Evolutionary conservation across 805 yeast genomes (phyloP), one percentile per base, ranked within the genome.

Genomic region (Candida ortonii): DNA sequence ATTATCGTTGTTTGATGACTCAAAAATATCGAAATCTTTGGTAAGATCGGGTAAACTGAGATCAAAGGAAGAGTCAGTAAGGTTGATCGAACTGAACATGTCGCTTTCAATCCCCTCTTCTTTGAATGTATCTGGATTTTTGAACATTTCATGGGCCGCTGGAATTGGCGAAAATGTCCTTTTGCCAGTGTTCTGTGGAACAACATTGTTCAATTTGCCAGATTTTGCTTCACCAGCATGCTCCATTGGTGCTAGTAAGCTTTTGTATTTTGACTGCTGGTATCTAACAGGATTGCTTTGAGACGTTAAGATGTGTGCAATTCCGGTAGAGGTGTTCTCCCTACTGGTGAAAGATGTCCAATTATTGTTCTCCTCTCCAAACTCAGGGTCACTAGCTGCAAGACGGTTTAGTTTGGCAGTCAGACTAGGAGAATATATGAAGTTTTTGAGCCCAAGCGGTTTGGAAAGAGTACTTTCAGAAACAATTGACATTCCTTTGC

Each of bases 341-440:
- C 37, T 22, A 28, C 40, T 30, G 9, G 24, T 22, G 16, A 36
- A 14, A 6, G 22, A 13, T 2, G 33, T 28, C 51, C 53, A 52
- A 23, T 52, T 46, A 19, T 18, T 21, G 13, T 23, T 19, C 24
- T 24, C 27, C 13, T 22, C 30, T 2, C 31, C 41, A 7, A 17
- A 35, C 9, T 28, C 35, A n/a, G 15, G 21, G 3, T 15, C 41
- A 23, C 25, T 36, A 33, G 14, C 28, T 15, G 16, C 32, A 32
- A 32, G 19, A 22, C 26, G 23, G 24, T 18, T 22, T 21, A 55
- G 24, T 12, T 41, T 46, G n/a, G 41, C 42, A 10, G 36, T 31
- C 6, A 48, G 43, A 32, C 57, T 52, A 4, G 55, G 52, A 10
- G 59, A 53, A 16, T 39, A 44, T 3, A 47, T 25, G 5, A 49